A percentile compares a stretch with the other conserved stretches of the same genome.
These are phyloP conservation scores for Saturnispora sanitii DNA, from an alignment of 805 yeast species.

Conservation along the genomic window DNA sequence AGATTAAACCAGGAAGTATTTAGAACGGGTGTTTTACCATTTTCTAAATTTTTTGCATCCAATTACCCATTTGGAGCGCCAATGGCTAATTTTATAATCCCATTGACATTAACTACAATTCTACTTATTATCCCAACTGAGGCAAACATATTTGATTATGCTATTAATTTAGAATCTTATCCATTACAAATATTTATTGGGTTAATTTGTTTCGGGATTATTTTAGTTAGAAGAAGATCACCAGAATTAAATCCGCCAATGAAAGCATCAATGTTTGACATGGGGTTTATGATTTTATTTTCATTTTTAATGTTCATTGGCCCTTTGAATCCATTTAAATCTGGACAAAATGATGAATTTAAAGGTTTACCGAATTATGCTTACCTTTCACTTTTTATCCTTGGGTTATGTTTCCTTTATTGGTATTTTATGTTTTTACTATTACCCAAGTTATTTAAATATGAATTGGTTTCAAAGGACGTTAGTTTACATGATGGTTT, in stretches of 20 bases:
- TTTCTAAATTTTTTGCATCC: slow-evolving; percentile 40
- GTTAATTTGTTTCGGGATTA: slow-evolving; percentile 46
- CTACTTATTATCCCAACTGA: slow-evolving; percentile 35
- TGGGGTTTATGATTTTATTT: slow-evolving; percentile 35
- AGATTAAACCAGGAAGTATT: slow-evolving; percentile 49
- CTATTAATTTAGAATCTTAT: slow-evolving; percentile 43
- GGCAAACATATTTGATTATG: slow-evolving; percentile 42
- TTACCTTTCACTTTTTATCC: slow-evolving; percentile 32
- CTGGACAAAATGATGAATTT: slow-evolving; percentile 21
- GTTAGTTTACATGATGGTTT: slow-evolving; percentile 46
- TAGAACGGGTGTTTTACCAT: slow-evolving; percentile 46
- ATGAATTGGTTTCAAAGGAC: slow-evolving; percentile 34
- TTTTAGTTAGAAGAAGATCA: slow-evolving; percentile 42
- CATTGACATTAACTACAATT: slow-evolving; percentile 32
- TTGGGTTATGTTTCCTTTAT: slow-evolving; percentile 36
- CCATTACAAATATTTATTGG: slow-evolving; percentile 41
- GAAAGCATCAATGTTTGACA: slow-evolving; percentile 40
- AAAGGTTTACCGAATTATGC: slow-evolving; percentile 41
- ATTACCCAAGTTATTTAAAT: slow-evolving; percentile 38
- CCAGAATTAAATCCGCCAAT: slow-evolving; percentile 43
- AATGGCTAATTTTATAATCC: slow-evolving; percentile 34
- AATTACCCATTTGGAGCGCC: slow-evolving; percentile 49
- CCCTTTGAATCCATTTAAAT: slow-evolving; percentile 36
- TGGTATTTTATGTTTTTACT: slow-evolving; percentile 47
- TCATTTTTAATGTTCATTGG: slow-evolving; percentile 40